Base-by-base conservation (phyloP, 371 early-diverging fungal species). In the Quaeritorhiza haematococci region DNA sequence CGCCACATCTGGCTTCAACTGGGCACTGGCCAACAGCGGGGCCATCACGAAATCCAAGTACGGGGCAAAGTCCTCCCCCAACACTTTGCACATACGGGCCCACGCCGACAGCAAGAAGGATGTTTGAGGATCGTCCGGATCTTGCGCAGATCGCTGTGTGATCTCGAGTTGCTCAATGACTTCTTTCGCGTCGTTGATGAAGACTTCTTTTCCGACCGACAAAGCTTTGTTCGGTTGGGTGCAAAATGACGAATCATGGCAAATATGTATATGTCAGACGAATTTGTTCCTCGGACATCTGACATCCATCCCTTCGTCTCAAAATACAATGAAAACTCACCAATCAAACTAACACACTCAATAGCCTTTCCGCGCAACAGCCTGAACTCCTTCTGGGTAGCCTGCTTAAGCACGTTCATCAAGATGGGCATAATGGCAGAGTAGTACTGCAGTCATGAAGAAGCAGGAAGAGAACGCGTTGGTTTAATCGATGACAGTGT, bases 51-150 rank as follows among this genome's bases (percentile, higher is more conserved):
- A 78, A 28, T 84, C 82, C 60, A 97, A 69, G 62, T 90, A 91
- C 24, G 96, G 98, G 33, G 87, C 83, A 80, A 98, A 98, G 54
- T 96, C 94, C 23, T 79, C 78, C 4, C 89, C 94, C 67, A 98
- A 83, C 30, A 95, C 88, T 74, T 88, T 90, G 82, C 96, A 95
- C 66, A 97, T 76, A 55, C 98, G 85, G 33, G 95, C 94, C 98
- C 98, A 98, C 30, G 92, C 88, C 48, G 91, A 85, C 62, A 93
- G 79, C 55, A 98, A 77, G 72, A 94, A 98, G 8, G 91, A 86
- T 44, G 84, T 80, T 64, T 90, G 91, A 19, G 93, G 88, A 69
- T 97, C 96, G 69, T 96, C 95, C 24, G 85, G 62, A 46, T 96
- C 96, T 13, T 84, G 83, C 41, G 85, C 85, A 46, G 56, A 56